These are phyloP conservation scores for Dorcoceras hygrometricum DNA, from an alignment of 257 asterid genomes.

Conservation along the genomic window DNA sequence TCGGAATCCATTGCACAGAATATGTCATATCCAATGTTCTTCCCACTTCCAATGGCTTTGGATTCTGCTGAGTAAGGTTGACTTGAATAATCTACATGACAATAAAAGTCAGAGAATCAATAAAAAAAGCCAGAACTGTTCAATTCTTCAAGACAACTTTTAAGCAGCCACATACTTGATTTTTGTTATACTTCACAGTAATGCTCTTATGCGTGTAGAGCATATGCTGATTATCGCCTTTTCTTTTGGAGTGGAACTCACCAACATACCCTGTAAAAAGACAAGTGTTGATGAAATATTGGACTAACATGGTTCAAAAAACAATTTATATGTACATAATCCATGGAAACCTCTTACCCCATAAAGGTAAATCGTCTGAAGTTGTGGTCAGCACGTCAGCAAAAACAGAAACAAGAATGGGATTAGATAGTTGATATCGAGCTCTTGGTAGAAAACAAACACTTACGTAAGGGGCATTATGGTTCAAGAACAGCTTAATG, in stretches of 20 bases:
- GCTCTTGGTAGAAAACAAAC: neutral
- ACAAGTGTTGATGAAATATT: neutral
- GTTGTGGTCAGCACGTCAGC: conserved; percentile 23
- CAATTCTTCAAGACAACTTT: neutral
- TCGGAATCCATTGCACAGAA: conserved; percentile 50
- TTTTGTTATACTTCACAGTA: conserved; percentile 45
- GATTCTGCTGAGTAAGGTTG: conserved; percentile 50
- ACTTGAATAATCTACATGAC: conserved; percentile 55
- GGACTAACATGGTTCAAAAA: neutral
- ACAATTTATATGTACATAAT: neutral
- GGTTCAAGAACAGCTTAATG: neutral
- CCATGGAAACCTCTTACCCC: conserved; percentile 48
- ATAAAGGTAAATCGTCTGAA: conserved; percentile 65
- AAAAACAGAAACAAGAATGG: conserved; percentile 21
- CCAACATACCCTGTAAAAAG: conserved; percentile 48
- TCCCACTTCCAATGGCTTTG: conserved; percentile 53
- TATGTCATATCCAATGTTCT: conserved; percentile 47
- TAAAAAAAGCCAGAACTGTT: conserved; percentile 6
- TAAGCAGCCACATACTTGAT: conserved; percentile 39
- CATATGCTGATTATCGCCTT: conserved; percentile 45
- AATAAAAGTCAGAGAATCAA: conserved; percentile 16
- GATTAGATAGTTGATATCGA: conserved; percentile 11
- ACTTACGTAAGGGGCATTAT: neutral
- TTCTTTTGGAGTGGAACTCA: conserved; percentile 46
- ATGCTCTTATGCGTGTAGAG: conserved; percentile 54